Evolutionary conservation across 352 stramenopile species (phyloP).

Genomic region (Pythium guiyangense): DNA sequence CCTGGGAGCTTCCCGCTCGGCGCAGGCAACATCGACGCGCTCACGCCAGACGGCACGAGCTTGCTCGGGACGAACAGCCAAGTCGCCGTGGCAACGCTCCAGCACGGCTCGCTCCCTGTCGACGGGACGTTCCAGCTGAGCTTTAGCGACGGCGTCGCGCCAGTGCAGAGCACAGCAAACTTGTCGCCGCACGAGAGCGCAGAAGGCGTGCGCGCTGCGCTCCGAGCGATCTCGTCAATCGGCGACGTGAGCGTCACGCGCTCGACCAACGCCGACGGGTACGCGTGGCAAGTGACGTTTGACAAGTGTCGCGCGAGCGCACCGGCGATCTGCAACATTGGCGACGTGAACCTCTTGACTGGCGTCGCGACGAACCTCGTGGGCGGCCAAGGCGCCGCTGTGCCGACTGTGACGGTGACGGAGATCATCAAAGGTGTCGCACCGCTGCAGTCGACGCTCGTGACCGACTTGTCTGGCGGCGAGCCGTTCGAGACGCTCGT

Average conservation of each 20-base stretch:
- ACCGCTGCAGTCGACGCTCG: conserved; percentile 35
- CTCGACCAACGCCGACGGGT: conserved; percentile 56
- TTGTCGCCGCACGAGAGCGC: conserved; percentile 55
- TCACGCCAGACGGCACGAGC: conserved; percentile 33
- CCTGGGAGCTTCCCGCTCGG: conserved; percentile 90
- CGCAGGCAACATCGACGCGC: conserved; percentile 47
- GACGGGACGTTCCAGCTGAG: conserved; percentile 59
- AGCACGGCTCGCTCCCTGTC: conserved; percentile 49
- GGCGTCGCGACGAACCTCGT: conserved; percentile 35
- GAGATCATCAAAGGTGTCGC: conserved; percentile 55
- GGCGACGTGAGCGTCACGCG: conserved; percentile 63
- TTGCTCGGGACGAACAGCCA: conserved; percentile 43
- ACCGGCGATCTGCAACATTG: conserved; percentile 87
- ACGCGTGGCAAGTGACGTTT: conserved; percentile 91
- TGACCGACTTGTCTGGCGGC: conserved; percentile 75
- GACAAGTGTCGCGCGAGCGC: conserved; percentile 65
- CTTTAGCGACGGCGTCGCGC: conserved; percentile 25
- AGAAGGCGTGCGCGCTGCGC: conserved; percentile 31
- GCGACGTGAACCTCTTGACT: conserved; percentile 67
- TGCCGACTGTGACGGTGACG: conserved; percentile 38
- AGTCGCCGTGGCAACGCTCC: conserved; percentile 24
- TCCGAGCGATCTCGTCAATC: conserved; percentile 47
- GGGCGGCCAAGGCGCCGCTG: conserved; percentile 28
- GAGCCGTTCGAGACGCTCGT: conserved; percentile 69
- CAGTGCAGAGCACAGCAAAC: conserved; percentile 29